Evolutionary conservation across 768 basidiomycete species (phyloP).

Genomic region (Suillus bovinus): DNA sequence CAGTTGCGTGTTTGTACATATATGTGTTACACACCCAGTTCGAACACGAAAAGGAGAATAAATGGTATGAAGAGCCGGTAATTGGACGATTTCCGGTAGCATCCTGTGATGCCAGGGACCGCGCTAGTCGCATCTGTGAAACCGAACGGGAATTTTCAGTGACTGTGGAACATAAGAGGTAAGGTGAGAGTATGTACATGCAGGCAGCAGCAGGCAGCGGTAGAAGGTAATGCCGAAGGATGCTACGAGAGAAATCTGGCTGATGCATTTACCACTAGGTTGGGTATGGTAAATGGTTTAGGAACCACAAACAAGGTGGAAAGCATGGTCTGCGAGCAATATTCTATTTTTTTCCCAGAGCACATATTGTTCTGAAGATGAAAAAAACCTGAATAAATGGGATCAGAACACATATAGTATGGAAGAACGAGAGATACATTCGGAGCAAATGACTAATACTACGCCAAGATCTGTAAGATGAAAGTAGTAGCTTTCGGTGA

Average conservation of each 20-base stretch:
- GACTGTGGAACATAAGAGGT: not conserved
- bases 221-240: not conserved
- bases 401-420: not conserved
- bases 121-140: too few species aligned
- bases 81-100: too few species aligned
- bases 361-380: not conserved
- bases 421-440: not conserved
- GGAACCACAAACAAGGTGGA: not conserved
- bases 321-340: not conserved
- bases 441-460: not conserved
- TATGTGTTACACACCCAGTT: too few species aligned
- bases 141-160: not conserved
- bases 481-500: not conserved
- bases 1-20: too few species aligned
- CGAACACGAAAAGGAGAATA: too few species aligned
- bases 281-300: not conserved
- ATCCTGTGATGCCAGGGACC: too few species aligned
- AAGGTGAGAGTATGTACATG: not conserved
- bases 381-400: not conserved
- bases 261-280: too few species aligned
- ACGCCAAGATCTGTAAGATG: not conserved
- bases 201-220: not conserved
- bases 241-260: too few species aligned
- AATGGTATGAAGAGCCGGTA: too few species aligned
- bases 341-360: not conserved